Evolutionary conservation across 192 early-diverging fungal species (phyloP).

Genomic region (Backusella mclennaniae): DNA sequence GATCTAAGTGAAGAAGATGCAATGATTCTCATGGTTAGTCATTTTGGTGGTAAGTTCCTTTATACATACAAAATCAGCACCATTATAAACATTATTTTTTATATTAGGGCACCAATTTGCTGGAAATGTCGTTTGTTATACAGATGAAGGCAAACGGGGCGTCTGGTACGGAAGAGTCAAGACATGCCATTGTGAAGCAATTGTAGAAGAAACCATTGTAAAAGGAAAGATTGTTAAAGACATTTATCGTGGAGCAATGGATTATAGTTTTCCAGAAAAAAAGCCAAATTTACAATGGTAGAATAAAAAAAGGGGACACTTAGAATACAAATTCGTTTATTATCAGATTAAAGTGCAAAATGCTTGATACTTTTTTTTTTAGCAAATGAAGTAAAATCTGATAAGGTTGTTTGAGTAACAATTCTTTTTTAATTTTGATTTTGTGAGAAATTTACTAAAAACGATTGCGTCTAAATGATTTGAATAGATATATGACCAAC

Average conservation of each 20-base stretch:
- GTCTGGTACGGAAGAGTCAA: slow-evolving; percentile 52
- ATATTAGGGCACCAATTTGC: slow-evolving; percentile 47
- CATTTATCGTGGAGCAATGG: slow-evolving; percentile 46
- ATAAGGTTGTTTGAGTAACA: not conserved
- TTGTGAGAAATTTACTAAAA: too few relatives aligned
- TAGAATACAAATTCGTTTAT: not conserved
- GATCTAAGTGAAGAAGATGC: slow-evolving; percentile 30
- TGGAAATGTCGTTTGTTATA: slow-evolving; percentile 50
- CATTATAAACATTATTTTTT: not conserved
- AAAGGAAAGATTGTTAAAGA: slow-evolving; percentile 42
- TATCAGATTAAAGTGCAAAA: not conserved
- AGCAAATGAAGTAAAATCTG: not conserved
- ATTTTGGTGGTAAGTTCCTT: slow-evolving; percentile 44
- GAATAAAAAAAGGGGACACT: not conserved
- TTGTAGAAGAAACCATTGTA: slow-evolving; percentile 44
- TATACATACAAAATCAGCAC: not conserved
- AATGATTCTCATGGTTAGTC: slow-evolving; percentile 40
- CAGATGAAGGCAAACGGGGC: slow-evolving; percentile 33
- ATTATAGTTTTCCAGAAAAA: slow-evolving; percentile 36
- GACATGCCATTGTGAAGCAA: slow-evolving; percentile 43
- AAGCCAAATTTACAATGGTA: slow-evolving; percentile 17
- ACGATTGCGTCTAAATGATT: not conserved
- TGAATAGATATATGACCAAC: not conserved
- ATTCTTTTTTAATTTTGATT: too few relatives aligned
- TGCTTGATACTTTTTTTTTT: not conserved